Conservation (phyloP, 2,329 filamentous ascomycete species). For the Aspergillus sergii region DNA sequence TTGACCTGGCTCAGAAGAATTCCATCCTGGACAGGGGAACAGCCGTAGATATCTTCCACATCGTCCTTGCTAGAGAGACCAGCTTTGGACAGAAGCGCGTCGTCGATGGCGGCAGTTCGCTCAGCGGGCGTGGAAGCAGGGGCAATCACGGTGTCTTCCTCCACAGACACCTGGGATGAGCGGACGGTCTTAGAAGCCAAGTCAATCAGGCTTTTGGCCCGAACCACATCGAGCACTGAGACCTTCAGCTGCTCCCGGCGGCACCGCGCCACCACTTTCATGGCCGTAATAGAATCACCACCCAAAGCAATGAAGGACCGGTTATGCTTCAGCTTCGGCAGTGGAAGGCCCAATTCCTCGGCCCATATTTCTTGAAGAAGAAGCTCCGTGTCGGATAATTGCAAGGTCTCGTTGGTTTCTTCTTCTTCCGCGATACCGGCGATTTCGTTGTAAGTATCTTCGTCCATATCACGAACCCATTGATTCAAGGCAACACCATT, state of each 20-base stretch:
- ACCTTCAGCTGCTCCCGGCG: conserved; percentile 2
- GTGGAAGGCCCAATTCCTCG: conserved; percentile 46
- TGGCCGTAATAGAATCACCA: conserved; percentile 20
- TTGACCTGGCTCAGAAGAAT: conserved; percentile 1
- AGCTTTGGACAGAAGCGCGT: not conserved
- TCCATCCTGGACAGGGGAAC: not conserved
- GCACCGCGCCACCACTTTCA: conserved; percentile 13
- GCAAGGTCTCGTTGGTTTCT: not conserved
- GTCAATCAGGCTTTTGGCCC: not conserved
- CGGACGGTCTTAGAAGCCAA: not conserved
- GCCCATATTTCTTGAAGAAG: conserved; percentile 13
- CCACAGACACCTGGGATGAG: not conserved
- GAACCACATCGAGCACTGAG: not conserved
- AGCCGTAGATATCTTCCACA: not conserved
- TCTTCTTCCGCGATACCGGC: conserved; percentile 1
- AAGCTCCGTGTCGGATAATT: conserved; percentile 6
- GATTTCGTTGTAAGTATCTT: not conserved
- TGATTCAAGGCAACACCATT: not conserved
- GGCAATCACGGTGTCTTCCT: not conserved
- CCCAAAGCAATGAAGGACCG: conserved; percentile 45
- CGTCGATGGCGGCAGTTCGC: not conserved
- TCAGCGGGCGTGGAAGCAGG: not conserved
- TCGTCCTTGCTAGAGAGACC: not conserved
- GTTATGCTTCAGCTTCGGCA: conserved; percentile 50
- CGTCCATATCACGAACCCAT: conserved; percentile 3